These are phyloP conservation scores for Cladochytrium replicatum DNA, from an alignment of 192 early-diverging fungal species.

Conservation along the genomic window DNA sequence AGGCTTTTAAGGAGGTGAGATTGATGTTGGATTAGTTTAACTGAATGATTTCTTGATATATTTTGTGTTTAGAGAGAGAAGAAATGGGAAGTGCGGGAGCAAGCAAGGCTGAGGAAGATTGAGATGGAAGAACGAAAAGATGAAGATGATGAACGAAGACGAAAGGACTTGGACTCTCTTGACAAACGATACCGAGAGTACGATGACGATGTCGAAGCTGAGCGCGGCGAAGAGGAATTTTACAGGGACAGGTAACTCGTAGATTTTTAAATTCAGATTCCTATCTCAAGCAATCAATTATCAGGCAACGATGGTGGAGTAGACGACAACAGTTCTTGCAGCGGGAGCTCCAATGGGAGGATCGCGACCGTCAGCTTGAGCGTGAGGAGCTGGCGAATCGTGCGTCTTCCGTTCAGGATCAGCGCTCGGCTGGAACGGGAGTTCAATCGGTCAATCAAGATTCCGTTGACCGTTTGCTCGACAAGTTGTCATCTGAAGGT, in stretches of 20 bases:
- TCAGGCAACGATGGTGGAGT: conserved; percentile 70
- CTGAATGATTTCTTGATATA: too few relatives aligned
- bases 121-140: conserved; percentile 22
- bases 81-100: conserved; percentile 55
- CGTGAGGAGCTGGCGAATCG: conserved; percentile 36
- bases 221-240: conserved; percentile 55
- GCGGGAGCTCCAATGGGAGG: conserved; percentile 61
- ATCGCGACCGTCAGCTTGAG: conserved; percentile 47
- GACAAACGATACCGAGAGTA: conserved; percentile 42
- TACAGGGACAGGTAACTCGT: conserved; percentile 73
- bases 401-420: too few relatives aligned
- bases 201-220: conserved; percentile 63
- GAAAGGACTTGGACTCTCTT: conserved; percentile 21
- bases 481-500: too few relatives aligned
- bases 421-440: too few relatives aligned
- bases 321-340: conserved; percentile 45
- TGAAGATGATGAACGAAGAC: conserved; percentile 38
- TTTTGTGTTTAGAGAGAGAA: conserved; percentile 50
- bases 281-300: not conserved
- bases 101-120: conserved; percentile 12
- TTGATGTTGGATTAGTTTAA: not conserved
- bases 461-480: too few relatives aligned
- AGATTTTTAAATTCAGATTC: not conserved
- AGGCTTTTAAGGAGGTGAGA: conserved; percentile 32
- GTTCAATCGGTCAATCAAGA: too few relatives aligned